phyloP scores from a whole-genome alignment of 495 filamentous ascomycete species.

The Xylaria cubensis region DNA sequence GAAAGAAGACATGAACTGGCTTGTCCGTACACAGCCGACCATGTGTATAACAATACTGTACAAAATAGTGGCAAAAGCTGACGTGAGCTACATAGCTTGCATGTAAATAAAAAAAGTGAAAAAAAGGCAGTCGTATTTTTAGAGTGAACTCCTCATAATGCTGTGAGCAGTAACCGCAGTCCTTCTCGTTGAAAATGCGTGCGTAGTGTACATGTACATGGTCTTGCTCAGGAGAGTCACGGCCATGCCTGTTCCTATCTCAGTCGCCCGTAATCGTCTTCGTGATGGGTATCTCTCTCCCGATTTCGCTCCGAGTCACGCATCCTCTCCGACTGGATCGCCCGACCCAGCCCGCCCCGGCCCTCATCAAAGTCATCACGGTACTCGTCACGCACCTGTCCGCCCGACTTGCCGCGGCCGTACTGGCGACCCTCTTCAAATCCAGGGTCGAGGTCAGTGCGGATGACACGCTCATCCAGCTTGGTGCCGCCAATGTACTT shows the following conservation, averaged over 20 bases:
- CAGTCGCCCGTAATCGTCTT: slow-evolving; percentile 56
- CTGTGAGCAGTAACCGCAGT: neutral
- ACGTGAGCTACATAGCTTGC: slow-evolving; percentile 18
- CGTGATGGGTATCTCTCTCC: slow-evolving; percentile 46
- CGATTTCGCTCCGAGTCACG: slow-evolving; percentile 59
- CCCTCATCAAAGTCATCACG: slow-evolving; percentile 95
- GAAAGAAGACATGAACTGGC: neutral
- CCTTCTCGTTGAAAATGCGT: neutral
- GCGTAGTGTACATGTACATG: slow-evolving; percentile 9
- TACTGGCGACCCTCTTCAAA: slow-evolving; percentile 97
- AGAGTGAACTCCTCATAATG: slow-evolving; percentile 11
- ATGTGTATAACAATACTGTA: slow-evolving; percentile 29
- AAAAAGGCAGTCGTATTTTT: neutral
- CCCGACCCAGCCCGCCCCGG: slow-evolving; percentile 75
- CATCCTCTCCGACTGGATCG: slow-evolving; percentile 67
- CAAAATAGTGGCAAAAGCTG: slow-evolving; percentile 12
- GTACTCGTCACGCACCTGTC: slow-evolving; percentile 97
- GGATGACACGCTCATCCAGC: slow-evolving; percentile 93
- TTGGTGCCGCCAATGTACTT: slow-evolving; percentile 99
- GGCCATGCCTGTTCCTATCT: slow-evolving; percentile 40
- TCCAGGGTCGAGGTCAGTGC: slow-evolving; percentile 95
- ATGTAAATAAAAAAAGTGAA: neutral
- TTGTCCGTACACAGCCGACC: slow-evolving; percentile 8
- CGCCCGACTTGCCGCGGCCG: slow-evolving; percentile 86
- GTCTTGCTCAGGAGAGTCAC: neutral